Conservation (phyloP, 2,329 filamentous ascomycete species). For the Herpomyces periplanetae region DNA sequence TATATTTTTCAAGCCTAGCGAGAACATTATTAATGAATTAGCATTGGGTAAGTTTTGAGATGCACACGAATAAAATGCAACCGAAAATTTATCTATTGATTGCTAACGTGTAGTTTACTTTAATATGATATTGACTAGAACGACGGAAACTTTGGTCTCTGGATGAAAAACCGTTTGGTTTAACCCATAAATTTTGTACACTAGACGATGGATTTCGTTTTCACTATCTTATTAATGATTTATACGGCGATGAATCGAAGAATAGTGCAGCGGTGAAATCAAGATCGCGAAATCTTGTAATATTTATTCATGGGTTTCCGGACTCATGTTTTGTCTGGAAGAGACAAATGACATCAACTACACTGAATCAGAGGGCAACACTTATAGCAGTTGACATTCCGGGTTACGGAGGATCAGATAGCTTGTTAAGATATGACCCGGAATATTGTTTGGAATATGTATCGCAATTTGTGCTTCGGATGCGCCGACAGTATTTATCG, state of each 20-base stretch:
- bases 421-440: constrained; percentile 11
- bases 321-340: constrained; percentile 17
- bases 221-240: constrained; percentile 13
- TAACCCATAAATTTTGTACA: constrained; percentile 13
- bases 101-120: too few species aligned
- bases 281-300: constrained; percentile 8
- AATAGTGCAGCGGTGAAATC: too few species aligned
- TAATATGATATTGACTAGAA: too few species aligned
- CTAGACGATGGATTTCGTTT: constrained; percentile 12
- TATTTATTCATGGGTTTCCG: constrained; percentile 19
- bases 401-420: constrained; percentile 17
- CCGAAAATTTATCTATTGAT: too few species aligned
- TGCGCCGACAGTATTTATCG: constrained; percentile 10
- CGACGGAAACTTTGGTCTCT: constrained; percentile 15
- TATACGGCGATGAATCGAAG: constrained; percentile 5
- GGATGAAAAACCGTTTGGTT: constrained; percentile 9
- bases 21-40: too few species aligned
- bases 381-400: constrained; percentile 17
- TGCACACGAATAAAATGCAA: too few species aligned
- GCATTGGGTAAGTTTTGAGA: too few species aligned
- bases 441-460: constrained; percentile 14
- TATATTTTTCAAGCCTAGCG: too few species aligned
- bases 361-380: constrained; percentile 9
- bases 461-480: constrained; percentile 13
- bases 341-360: constrained; percentile 8